Percentiles rank a stretch among this genome's conserved stretches.
Evolutionary conservation across 805 yeast species (phyloP).

Genomic region (Metschnikowia henanensis): DNA sequence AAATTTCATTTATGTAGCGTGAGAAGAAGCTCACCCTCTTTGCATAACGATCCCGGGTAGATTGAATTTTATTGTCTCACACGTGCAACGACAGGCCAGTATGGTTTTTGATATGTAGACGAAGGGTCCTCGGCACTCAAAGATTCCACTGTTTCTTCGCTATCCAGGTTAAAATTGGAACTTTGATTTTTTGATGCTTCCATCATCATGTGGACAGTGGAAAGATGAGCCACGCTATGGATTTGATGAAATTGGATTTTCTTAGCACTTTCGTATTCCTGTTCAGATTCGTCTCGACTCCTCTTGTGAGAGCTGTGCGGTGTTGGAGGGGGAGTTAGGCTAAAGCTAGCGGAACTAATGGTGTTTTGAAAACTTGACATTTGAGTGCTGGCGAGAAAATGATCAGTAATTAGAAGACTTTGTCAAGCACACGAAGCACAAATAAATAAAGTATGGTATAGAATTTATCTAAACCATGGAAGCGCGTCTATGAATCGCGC

Average conservation of each 20-base stretch:
- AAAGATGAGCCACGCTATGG: constrained; percentile 30
- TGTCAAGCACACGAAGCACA: too few species aligned
- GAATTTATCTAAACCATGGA: too few species aligned
- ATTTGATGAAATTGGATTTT: constrained; percentile 26
- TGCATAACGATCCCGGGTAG: too few species aligned
- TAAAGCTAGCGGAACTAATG: too few species aligned
- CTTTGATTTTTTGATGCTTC: constrained; percentile 22
- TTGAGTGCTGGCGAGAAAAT: too few species aligned
- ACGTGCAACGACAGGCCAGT: constrained; percentile 16
- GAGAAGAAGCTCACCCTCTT: too few species aligned
- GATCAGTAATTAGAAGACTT: too few species aligned
- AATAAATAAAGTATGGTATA: too few species aligned
- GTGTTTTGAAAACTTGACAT: too few species aligned
- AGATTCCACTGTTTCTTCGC: not conserved
- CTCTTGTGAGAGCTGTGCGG: constrained; percentile 14
- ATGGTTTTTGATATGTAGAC: constrained; percentile 13
- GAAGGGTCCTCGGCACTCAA: not conserved
- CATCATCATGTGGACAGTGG: constrained; percentile 35
- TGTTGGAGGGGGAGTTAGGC: constrained; percentile 10
- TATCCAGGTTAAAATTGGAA: not conserved
- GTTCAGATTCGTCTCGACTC: constrained; percentile 15
- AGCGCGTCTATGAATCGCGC: too few species aligned
- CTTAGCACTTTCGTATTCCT: constrained; percentile 13
- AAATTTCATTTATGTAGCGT: not conserved
- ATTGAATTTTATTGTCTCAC: too few species aligned